A percentile compares a stretch with the other conserved stretches of the same genome.
These are phyloP conservation scores for Phytophthora europaea DNA, from an alignment of 352 stramenopile species.

Conservation along the genomic window DNA sequence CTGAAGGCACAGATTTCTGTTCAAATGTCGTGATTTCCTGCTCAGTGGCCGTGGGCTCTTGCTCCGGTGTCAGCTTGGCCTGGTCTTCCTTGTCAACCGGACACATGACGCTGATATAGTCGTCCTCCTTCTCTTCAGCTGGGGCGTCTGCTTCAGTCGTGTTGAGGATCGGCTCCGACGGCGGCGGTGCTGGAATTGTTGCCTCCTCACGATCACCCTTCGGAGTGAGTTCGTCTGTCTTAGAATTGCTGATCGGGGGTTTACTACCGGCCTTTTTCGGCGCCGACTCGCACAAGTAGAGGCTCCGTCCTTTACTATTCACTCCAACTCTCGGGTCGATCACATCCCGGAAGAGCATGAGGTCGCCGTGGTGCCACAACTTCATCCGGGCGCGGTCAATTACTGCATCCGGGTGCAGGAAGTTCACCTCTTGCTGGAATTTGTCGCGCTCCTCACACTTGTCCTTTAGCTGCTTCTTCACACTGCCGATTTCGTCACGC, in stretches of 20 bases:
- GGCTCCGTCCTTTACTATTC: constrained; percentile 9
- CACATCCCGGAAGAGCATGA: constrained; percentile 26
- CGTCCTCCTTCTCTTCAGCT: constrained; percentile 14
- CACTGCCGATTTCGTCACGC: constrained; percentile 15
- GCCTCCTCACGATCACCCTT: neutral
- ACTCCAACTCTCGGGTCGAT: constrained; percentile 26
- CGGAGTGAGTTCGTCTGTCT: neutral
- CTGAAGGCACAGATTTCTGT: neutral
- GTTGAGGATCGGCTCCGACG: neutral
- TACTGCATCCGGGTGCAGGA: constrained; percentile 38
- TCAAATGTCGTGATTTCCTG: neutral
- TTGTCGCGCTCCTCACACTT: constrained; percentile 21
- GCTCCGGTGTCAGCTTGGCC: neutral
- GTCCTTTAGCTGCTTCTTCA: constrained; percentile 32
- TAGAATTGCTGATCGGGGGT: neutral
- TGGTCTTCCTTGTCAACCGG: neutral
- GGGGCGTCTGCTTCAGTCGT: neutral
- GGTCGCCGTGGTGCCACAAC: constrained; percentile 36
- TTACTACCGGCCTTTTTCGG: neutral
- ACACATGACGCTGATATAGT: neutral
- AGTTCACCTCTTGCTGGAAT: constrained; percentile 6
- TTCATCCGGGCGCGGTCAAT: constrained; percentile 38
- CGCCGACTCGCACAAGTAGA: constrained; percentile 29
- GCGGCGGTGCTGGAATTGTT: neutral
- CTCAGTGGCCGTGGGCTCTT: neutral